A percentile compares a stretch with the other conserved stretches of the same genome.
These are phyloP conservation scores for Alternaria burnsii DNA, from an alignment of 2,329 filamentous ascomycete genomes.

Conservation along the genomic window DNA sequence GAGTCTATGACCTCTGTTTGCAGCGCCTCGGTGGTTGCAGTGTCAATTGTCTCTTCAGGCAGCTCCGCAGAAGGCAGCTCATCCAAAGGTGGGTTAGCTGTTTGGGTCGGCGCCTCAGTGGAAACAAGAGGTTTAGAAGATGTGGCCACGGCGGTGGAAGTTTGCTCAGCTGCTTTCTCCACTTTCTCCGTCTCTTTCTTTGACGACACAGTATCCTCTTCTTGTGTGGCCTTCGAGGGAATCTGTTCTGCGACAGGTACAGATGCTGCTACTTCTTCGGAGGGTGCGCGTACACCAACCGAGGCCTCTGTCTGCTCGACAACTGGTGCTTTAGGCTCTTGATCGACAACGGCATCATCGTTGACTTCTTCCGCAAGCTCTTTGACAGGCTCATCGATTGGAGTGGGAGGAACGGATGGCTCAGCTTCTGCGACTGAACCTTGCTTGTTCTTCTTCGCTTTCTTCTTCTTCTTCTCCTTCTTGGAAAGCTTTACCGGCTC, in stretches of 20 bases:
- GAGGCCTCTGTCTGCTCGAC: neutral
- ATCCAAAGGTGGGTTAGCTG: neutral
- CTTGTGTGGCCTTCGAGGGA: neutral
- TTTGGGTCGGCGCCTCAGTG: neutral
- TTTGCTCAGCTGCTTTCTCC: constrained; percentile 31
- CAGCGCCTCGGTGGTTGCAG: neutral
- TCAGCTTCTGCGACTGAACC: constrained; percentile 21
- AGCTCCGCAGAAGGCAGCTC: neutral
- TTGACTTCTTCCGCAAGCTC: constrained; percentile 5
- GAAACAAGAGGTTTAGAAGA: neutral
- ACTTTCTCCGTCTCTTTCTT: constrained; percentile 39
- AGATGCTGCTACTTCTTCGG: neutral
- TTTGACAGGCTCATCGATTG: constrained; percentile 9
- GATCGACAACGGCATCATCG: neutral
- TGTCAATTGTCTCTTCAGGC: neutral
- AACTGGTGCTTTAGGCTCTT: neutral
- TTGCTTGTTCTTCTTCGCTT: constrained; percentile 21
- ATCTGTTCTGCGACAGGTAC: neutral
- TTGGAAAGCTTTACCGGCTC: constrained; percentile 20
- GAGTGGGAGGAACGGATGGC: constrained; percentile 10
- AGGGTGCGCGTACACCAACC: neutral
- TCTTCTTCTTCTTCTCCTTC: constrained; percentile 29
- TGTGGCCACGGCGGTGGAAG: constrained; percentile 11
- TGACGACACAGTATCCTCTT: constrained; percentile 18
- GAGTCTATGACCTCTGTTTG: neutral